A percentile compares a stretch with the other conserved stretches of the same genome.
Conservation (phyloP, 441 rosid genomes). For the Adansonia gregorii region DNA sequence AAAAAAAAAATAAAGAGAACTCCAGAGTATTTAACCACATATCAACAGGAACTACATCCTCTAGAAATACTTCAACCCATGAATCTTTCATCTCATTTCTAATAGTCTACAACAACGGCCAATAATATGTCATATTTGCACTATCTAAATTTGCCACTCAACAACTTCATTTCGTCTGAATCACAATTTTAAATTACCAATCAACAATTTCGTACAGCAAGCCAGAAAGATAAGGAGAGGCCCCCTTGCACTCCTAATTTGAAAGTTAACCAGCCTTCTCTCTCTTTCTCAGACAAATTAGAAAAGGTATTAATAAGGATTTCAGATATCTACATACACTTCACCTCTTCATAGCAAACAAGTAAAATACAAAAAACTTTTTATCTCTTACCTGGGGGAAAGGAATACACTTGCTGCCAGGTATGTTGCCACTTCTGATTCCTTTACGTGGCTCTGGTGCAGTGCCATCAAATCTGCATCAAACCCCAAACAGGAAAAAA, state of each 20-base stretch:
- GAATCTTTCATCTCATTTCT: background rate
- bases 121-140: background rate
- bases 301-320: background rate
- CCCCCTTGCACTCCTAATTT: background rate
- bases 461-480: conserved; percentile 76
- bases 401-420: conserved; percentile 91
- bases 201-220: background rate
- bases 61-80: background rate
- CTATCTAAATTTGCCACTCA: conserved; percentile 19
- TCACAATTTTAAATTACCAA: conserved; percentile 10
- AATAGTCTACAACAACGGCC: background rate
- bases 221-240: background rate
- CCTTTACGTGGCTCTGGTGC: conserved; percentile 93
- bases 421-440: conserved; percentile 86
- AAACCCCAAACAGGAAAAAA: conserved; percentile 2
- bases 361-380: background rate
- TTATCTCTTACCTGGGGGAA: conserved; percentile 57
- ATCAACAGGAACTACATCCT: background rate
- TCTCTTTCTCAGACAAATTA: background rate
- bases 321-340: conserved; percentile 3
- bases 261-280: conserved; percentile 2
- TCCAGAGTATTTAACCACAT: background rate
- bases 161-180: background rate
- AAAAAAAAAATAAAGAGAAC: background rate
- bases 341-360: background rate